Base-by-base conservation (phyloP, 257 asterid genomes). In the Solanum arcanum region DNA sequence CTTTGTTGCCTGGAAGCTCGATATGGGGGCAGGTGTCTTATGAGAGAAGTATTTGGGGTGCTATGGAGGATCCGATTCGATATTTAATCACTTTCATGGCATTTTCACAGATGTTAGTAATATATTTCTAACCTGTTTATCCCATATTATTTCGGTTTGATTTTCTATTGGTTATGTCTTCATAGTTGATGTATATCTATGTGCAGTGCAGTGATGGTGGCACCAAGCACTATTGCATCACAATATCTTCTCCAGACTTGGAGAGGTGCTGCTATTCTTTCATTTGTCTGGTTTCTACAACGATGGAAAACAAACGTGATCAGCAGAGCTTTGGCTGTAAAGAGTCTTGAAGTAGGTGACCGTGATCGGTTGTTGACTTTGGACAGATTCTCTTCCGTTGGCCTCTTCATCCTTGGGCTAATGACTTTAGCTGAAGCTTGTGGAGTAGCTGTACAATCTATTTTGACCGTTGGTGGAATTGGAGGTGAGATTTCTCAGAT, bases 391-490 rank as follows among this genome's bases (percentile, higher is more conserved):
- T 95, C 99, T 16, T 93, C 99, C 9, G 91, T 97, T 62, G 98
- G 98, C 85, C 93, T 97, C 82, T 89, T 96, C 91, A 91, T 89
- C 59, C 88, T 96, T 78, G 99, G 98, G 83, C 86, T 92, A 31
- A 91, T 97, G 98, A 94, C 95, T 81, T 89, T 96, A 88, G 99
- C 99, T 27, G 99, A 97, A 91, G 98, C 95, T 74, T 93, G 93
- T 90, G 99, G 99, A 59, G 98, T 97, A 89, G 98, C 99, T 21
- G 94, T 96, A 83, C 99, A 96, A 78, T 97, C 99, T 88, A 86
- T 97, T 88, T 91, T 96, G 70, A 97, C 99, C 0, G 98, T 97
- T 60, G 99, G 99, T 84, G 99, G 99, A 83, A 89, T 97, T 83
- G 99, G 99, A 93, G 99, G 99, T 96, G 88, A 89, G 91, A 33